Percentiles rank a stretch among this genome's conserved stretches.
These are phyloP conservation scores for Neurospora intermedia DNA, from an alignment of 495 filamentous ascomycete genomes.

Conservation along the genomic window DNA sequence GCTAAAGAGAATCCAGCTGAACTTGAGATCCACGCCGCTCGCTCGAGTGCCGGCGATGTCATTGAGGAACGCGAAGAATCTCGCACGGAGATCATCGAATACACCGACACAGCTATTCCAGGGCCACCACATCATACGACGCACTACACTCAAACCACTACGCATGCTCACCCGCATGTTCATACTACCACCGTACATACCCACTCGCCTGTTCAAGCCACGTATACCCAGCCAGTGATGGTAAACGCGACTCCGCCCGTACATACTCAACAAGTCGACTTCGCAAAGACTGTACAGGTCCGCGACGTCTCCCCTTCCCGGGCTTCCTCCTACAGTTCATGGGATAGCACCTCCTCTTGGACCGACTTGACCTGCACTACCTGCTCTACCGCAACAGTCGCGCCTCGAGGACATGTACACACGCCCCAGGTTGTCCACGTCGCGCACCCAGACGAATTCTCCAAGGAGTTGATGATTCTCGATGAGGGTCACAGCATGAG, in stretches of 20 bases:
- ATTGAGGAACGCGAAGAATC: constrained; percentile 26
- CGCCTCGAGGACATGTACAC: constrained; percentile 8
- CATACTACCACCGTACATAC: constrained; percentile 14
- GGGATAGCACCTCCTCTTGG: constrained; percentile 13
- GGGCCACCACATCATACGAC: constrained; percentile 8
- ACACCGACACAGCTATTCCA: not conserved
- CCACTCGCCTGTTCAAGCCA: constrained; percentile 12
- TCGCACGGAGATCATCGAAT: constrained; percentile 19
- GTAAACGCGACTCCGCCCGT: constrained; percentile 33
- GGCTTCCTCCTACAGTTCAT: constrained; percentile 18
- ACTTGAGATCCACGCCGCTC: constrained; percentile 26
- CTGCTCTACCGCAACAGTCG: not conserved
- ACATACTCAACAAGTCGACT: constrained; percentile 22
- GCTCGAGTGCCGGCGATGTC: constrained; percentile 25
- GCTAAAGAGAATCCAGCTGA: constrained; percentile 23
- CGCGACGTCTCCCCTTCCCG: constrained; percentile 31
- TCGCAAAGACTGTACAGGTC: constrained; percentile 29
- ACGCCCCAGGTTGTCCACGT: constrained; percentile 22
- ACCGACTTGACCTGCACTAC: constrained; percentile 4
- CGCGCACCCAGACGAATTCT: constrained; percentile 27
- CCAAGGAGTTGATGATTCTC: constrained; percentile 10
- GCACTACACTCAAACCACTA: not conserved
- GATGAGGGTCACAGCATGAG: not conserved
- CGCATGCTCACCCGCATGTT: not conserved
- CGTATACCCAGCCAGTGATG: constrained; percentile 21